These are phyloP conservation scores for Trametes maxima DNA, from an alignment of 768 basidiomycete genomes.

Conservation along the genomic window DNA sequence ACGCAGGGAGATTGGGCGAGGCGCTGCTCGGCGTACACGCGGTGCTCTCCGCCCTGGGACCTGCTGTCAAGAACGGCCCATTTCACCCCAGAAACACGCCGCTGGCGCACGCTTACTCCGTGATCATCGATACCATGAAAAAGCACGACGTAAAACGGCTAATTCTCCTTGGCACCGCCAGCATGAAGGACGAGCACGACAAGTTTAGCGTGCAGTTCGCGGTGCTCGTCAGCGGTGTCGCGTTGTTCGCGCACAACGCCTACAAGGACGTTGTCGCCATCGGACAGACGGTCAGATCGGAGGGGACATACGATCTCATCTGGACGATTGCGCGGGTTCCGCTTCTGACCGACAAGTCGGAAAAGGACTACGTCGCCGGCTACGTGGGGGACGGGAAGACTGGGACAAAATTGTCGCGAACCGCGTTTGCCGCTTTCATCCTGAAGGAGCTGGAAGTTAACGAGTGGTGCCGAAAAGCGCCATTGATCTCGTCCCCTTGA, in stretches of 20 bases:
- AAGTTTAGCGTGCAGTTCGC: conserved; percentile 51
- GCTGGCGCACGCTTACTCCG: conserved; percentile 59
- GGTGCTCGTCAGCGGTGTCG: conserved; percentile 41
- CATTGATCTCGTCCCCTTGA: conserved; percentile 40
- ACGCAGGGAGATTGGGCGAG: conserved; percentile 48
- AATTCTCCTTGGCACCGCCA: conserved; percentile 67
- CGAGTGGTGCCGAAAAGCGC: conserved; percentile 43
- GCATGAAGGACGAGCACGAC: conserved; percentile 63
- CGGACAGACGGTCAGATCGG: conserved; percentile 52
- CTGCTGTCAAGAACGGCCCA: conserved; percentile 43
- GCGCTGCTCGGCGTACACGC: conserved; percentile 61
- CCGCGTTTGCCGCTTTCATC: conserved; percentile 62
- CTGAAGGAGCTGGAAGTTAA: conserved; percentile 56
- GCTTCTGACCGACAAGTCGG: conserved; percentile 51
- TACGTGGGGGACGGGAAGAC: conserved; percentile 68
- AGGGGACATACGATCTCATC: conserved; percentile 48
- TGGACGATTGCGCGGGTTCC: conserved; percentile 78
- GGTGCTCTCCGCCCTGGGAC: conserved; percentile 71
- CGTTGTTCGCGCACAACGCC: conserved; percentile 51
- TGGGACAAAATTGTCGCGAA: conserved; percentile 51
- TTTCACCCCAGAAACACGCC: conserved; percentile 52
- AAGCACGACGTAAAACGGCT: conserved; percentile 55
- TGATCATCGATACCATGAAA: conserved; percentile 59
- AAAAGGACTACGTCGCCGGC: conserved; percentile 54
- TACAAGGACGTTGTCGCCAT: conserved; percentile 71